Percentiles rank a stretch among this genome's conserved stretches.
Evolutionary conservation across 2,329 filamentous ascomycete genomes (phyloP).

Genomic region (Neofusicoccum ribis): DNA sequence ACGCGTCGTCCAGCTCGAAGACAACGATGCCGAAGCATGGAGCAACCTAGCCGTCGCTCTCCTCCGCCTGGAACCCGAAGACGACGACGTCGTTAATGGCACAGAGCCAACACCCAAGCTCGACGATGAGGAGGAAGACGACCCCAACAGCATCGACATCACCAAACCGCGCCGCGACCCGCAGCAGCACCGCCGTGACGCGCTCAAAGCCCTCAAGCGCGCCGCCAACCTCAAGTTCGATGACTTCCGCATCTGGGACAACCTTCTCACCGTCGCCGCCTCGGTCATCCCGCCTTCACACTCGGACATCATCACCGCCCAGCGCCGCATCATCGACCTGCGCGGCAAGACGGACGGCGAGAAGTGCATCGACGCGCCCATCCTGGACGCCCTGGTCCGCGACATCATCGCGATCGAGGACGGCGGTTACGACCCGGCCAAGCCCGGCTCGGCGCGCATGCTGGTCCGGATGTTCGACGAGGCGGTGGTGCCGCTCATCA

Average conservation of each 20-base stretch:
- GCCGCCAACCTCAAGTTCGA: slow-evolving; percentile 81
- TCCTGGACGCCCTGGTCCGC: slow-evolving; percentile 71
- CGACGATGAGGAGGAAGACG: slow-evolving; percentile 39
- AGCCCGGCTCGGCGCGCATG: slow-evolving; percentile 57
- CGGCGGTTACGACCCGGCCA: slow-evolving; percentile 40
- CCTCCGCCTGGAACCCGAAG: slow-evolving; percentile 64
- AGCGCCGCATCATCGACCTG: slow-evolving; percentile 74
- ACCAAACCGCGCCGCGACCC: slow-evolving; percentile 46
- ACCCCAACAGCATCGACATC: slow-evolving; percentile 22
- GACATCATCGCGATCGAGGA: slow-evolving; percentile 61
- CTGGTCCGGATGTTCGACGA: slow-evolving; percentile 74
- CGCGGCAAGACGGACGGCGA: slow-evolving; percentile 68
- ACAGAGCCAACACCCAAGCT: slow-evolving; percentile 26
- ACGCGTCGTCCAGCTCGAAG: slow-evolving; percentile 79
- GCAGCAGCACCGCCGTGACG: slow-evolving; percentile 66
- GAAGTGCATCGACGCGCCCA: slow-evolving; percentile 70
- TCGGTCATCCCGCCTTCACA: slow-evolving; percentile 75
- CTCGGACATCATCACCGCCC: slow-evolving; percentile 71
- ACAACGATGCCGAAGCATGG: slow-evolving; percentile 89
- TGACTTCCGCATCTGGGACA: slow-evolving; percentile 95
- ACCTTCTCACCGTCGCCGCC: slow-evolving; percentile 83
- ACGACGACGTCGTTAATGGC: slow-evolving; percentile 19
- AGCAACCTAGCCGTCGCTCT: slow-evolving; percentile 89
- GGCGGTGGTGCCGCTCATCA: slow-evolving; percentile 79
- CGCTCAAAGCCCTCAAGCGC: slow-evolving; percentile 81